Evolutionary conservation across 176 grass and related monocot genomes (phyloP).

Genomic region (Lolium multiflorum): DNA sequence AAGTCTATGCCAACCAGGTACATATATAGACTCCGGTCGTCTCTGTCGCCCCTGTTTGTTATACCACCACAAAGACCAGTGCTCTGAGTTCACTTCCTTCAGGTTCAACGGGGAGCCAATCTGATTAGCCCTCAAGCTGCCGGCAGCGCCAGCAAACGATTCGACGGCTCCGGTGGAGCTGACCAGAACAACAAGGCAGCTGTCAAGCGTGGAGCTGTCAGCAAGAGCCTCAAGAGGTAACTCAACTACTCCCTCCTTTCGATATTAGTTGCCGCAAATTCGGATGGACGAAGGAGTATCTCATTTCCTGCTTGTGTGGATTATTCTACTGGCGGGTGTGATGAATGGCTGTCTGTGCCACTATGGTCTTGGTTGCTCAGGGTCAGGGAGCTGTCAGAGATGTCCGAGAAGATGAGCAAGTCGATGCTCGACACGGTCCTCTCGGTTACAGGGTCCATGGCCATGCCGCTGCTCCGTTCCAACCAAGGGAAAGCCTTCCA

Average conservation of each 20-base stretch:
- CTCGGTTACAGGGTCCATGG: conserved; percentile 69
- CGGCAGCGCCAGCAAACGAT: conserved; percentile 28
- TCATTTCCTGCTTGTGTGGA: not conserved
- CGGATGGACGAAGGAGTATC: too few relatives aligned
- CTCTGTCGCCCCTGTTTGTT: not conserved
- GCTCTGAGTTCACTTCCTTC: not conserved
- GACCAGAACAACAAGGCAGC: conserved; percentile 34
- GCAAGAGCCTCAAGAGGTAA: conserved; percentile 80
- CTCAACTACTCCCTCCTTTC: not conserved
- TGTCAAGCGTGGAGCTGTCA: conserved; percentile 57
- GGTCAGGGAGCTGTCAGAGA: conserved; percentile 83
- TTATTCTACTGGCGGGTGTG: not conserved
- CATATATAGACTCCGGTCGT: not conserved
- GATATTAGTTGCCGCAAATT: too few relatives aligned
- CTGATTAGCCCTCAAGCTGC: conserved; percentile 64
- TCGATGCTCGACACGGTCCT: conserved; percentile 78
- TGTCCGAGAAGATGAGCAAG: conserved; percentile 92
- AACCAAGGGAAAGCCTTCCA: conserved; percentile 73
- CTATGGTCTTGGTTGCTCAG: conserved; percentile 39
- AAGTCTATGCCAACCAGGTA: conserved; percentile 77
- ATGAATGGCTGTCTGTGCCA: not conserved
- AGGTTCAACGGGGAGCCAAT: conserved; percentile 84
- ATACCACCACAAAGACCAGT: not conserved
- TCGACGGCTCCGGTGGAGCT: conserved; percentile 25
- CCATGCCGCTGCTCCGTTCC: conserved; percentile 67